Evolutionary conservation across 108 stramenopile species (phyloP).

Genomic region (Chaetoceros muelleri): DNA sequence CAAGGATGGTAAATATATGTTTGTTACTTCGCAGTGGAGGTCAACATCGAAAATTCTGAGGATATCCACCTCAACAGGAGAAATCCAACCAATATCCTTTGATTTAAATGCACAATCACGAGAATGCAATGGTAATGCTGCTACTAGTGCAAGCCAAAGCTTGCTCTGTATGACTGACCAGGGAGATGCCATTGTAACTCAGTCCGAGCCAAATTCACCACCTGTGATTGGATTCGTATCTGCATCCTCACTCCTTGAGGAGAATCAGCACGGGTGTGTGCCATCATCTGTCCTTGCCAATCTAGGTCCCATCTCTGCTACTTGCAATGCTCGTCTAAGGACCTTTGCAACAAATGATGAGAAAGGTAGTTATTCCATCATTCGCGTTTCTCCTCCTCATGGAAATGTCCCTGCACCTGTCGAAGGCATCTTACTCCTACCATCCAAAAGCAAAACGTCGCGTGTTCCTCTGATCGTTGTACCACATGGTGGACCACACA

Average conservation of each 20-base stretch:
- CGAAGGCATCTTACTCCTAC: conserved; percentile 43
- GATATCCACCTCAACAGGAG: conserved; percentile 25
- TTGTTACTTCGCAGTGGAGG: conserved; percentile 53
- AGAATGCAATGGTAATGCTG: neutral
- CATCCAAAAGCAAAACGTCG: conserved; percentile 17
- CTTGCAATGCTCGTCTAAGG: conserved; percentile 18
- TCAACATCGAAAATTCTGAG: conserved; percentile 30
- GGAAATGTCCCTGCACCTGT: conserved; percentile 30
- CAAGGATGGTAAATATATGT: conserved; percentile 22
- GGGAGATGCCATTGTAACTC: conserved; percentile 35
- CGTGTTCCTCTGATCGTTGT: conserved; percentile 66
- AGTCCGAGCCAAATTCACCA: conserved; percentile 32
- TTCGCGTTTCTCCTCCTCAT: conserved; percentile 8
- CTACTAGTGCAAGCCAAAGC: conserved; percentile 14
- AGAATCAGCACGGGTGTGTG: neutral
- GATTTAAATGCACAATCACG: conserved; percentile 7
- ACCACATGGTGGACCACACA: conserved; percentile 74
- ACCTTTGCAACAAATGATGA: no score
- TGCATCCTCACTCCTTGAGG: conserved; percentile 5
- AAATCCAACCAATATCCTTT: conserved; percentile 29
- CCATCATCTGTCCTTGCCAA: conserved; percentile 19
- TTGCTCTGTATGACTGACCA: conserved; percentile 31
- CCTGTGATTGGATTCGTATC: conserved; percentile 31
- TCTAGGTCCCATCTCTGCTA: conserved; percentile 38
- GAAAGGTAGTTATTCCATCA: neutral